phyloP scores from a whole-genome alignment of 83 land plant genomes.

The Larix sibirica region DNA sequence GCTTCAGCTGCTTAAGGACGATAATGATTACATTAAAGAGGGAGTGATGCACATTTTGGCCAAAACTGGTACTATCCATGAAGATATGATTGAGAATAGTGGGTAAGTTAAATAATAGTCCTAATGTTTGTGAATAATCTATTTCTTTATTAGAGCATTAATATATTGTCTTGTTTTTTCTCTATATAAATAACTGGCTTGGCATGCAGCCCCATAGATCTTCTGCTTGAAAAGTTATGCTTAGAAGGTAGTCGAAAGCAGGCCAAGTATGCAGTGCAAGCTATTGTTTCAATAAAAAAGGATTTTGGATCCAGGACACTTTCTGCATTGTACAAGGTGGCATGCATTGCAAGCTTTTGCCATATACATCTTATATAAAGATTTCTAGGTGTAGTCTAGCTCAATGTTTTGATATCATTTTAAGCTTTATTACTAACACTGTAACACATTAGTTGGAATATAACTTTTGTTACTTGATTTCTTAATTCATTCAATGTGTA shows the following conservation, averaged over 20 bases:
- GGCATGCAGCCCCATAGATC: conserved; percentile 29
- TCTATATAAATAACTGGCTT: conserved; percentile 1
- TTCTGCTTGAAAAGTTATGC: conserved; percentile 39
- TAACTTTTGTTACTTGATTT: background rate
- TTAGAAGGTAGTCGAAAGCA: conserved; percentile 52
- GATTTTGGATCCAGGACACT: conserved; percentile 35
- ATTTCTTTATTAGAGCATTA: background rate
- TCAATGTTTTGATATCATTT: background rate
- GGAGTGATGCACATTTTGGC: conserved; percentile 21
- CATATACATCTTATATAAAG: background rate
- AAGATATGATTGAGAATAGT: conserved; percentile 15
- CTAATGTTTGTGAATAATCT: background rate
- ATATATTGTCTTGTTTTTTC: background rate
- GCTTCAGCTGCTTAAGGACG: conserved; percentile 19
- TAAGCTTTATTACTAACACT: conserved; percentile 6
- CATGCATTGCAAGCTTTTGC: background rate
- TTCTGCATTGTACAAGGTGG: conserved; percentile 23
- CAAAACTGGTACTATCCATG: conserved; percentile 17
- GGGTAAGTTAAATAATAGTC: conserved; percentile 12
- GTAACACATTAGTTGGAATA: background rate
- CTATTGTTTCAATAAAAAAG: conserved; percentile 29
- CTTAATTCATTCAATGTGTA: background rate
- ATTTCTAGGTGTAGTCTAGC: background rate
- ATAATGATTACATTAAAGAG: conserved; percentile 22
- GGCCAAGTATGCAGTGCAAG: conserved; percentile 50